These are phyloP conservation scores for Anastatica hierochuntica DNA, from an alignment of 345 rosid species.

Conservation along the genomic window DNA sequence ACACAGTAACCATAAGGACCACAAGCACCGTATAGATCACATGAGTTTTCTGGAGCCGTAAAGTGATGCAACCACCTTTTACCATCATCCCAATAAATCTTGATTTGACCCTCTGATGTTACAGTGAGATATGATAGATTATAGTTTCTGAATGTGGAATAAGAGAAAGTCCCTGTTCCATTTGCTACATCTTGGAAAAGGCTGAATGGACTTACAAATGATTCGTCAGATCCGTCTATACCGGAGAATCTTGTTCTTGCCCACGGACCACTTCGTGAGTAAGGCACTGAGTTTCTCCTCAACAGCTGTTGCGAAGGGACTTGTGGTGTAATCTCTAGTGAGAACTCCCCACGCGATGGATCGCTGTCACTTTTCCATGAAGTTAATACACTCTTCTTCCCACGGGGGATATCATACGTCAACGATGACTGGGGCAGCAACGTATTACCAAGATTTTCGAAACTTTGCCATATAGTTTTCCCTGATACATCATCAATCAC, in stretches of 20 bases:
- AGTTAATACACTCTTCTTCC: background rate
- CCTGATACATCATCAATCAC: conserved; percentile 1
- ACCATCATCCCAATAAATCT: too few relatives aligned
- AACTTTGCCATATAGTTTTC: conserved; percentile 12
- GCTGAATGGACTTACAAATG: too few relatives aligned
- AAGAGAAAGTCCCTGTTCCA: too few relatives aligned
- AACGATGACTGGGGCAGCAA: too few relatives aligned
- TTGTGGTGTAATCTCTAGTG: conserved; percentile 1
- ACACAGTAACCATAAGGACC: conserved; percentile 26
- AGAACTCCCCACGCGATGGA: conserved; percentile 14
- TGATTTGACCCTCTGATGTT: too few relatives aligned
- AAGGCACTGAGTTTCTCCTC: background rate
- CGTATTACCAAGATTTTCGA: background rate
- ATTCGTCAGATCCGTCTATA: too few relatives aligned
- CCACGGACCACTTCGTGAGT: conserved; percentile 7
- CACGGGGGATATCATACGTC: background rate
- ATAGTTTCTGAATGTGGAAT: too few relatives aligned
- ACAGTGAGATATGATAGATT: too few relatives aligned
- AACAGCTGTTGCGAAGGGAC: background rate
- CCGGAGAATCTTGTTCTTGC: background rate
- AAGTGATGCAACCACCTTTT: conserved; percentile 10
- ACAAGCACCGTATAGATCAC: conserved; percentile 21
- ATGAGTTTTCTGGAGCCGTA: conserved; percentile 6
- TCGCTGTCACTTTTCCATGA: conserved; percentile 13
- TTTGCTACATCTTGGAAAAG: too few relatives aligned